Evolutionary conservation across 2,329 filamentous ascomycete genomes (phyloP).

Genomic region (Decorospora gaudefroyi): DNA sequence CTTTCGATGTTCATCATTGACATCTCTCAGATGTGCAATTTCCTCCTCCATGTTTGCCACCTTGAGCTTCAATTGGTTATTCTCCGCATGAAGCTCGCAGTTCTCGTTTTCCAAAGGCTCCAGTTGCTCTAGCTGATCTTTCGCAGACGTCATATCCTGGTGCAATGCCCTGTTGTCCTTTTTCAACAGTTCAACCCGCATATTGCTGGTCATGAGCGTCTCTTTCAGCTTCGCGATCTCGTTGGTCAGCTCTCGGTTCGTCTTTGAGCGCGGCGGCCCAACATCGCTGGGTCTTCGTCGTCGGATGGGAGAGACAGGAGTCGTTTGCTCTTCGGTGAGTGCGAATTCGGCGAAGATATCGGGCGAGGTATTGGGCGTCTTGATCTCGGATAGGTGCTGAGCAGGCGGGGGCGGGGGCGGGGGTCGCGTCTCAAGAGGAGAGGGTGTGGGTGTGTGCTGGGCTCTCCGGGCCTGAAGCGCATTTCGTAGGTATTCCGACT

Average conservation of each 20-base stretch:
- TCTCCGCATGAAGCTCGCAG: conserved; percentile 33
- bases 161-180: conserved; percentile 40
- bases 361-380: conserved; percentile 15
- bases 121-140: conserved; percentile 33
- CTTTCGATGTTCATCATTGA: conserved; percentile 21
- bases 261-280: conserved; percentile 30
- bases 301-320: conserved; percentile 35
- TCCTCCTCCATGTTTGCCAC: conserved; percentile 30
- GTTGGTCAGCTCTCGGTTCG: conserved; percentile 35
- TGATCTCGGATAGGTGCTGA: conserved; percentile 8
- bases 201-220: conserved; percentile 36
- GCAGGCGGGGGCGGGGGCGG: conserved; percentile 8
- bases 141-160: conserved; percentile 30
- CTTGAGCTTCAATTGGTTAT: conserved; percentile 26
- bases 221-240: conserved; percentile 36
- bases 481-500: conserved; percentile 41
- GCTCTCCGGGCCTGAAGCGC: conserved; percentile 41
- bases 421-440: conserved; percentile 14
- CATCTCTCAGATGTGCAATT: conserved; percentile 20
- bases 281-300: conserved; percentile 35
- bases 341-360: conserved; percentile 34
- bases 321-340: conserved; percentile 39
- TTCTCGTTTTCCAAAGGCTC: conserved; percentile 36
- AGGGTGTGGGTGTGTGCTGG: conserved; percentile 24
- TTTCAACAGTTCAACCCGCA: conserved; percentile 39